Conservation (phyloP, 441 rosid species). For the Erodium trifolium region DNA sequence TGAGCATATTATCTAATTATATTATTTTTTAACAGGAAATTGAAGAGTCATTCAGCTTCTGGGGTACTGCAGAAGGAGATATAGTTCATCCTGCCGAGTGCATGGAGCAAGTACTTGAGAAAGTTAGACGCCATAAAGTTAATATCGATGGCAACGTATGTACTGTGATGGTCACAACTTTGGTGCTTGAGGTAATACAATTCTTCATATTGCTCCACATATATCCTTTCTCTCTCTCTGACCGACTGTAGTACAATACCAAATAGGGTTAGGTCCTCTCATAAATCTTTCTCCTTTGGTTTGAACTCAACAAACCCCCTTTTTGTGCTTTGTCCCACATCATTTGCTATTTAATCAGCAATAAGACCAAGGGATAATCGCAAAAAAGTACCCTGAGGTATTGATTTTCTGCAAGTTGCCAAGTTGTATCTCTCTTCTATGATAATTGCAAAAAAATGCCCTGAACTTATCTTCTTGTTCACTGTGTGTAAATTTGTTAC, state of each 20-base stretch:
- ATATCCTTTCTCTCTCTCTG: neutral
- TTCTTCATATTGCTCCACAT: neutral
- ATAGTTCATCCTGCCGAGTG: constrained; percentile 91
- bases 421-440: too few species aligned
- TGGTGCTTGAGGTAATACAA: constrained; percentile 88
- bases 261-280: neutral
- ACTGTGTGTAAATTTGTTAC: too few species aligned
- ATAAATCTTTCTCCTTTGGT: neutral
- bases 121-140: constrained; percentile 85
- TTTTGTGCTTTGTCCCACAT: too few species aligned
- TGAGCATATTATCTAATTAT: neutral
- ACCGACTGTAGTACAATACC: too few species aligned
- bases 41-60: constrained; percentile 74
- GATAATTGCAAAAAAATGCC: too few species aligned
- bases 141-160: constrained; percentile 90
- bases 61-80: constrained; percentile 98
- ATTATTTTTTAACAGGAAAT: constrained; percentile 55
- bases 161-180: constrained; percentile 91
- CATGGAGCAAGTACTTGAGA: constrained; percentile 91
- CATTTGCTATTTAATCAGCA: too few species aligned
- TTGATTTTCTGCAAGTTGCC: too few species aligned
- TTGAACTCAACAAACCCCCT: neutral
- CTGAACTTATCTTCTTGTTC: too few species aligned
- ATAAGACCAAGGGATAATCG: too few species aligned
- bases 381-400: too few species aligned